Conservation (phyloP, 768 basidiomycete species). For the Kwoniella newhampshirensis region DNA sequence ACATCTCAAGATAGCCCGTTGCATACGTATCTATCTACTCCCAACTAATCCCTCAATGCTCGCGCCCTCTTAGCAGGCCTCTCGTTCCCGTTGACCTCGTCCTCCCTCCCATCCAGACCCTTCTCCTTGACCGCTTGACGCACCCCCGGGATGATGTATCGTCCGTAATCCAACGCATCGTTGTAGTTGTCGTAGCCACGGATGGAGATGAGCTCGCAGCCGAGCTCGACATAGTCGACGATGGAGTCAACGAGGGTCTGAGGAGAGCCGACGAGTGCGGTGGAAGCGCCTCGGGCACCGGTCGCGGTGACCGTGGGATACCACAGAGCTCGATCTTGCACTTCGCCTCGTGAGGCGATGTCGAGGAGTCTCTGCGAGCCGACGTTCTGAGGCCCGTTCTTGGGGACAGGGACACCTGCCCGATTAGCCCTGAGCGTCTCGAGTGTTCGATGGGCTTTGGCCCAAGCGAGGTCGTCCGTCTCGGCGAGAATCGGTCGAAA, state of each 20-base stretch:
- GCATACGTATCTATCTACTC: no score
- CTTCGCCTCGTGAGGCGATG: slow-evolving; percentile 34
- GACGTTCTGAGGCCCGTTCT: slow-evolving; percentile 30
- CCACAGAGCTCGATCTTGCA: slow-evolving; percentile 40
- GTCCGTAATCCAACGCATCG: slow-evolving; percentile 40
- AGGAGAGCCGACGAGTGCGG: slow-evolving; percentile 35
- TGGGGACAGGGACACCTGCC: neutral
- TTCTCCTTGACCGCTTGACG: slow-evolving; percentile 22
- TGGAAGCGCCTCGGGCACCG: slow-evolving; percentile 33
- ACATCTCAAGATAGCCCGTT: no score
- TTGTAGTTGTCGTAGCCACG: slow-evolving; percentile 40
- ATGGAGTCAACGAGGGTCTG: slow-evolving; percentile 41
- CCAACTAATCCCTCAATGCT: slow-evolving; percentile 18
- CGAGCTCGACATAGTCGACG: slow-evolving; percentile 37
- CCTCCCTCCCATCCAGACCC: slow-evolving; percentile 6
- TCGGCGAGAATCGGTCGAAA: slow-evolving; percentile 42
- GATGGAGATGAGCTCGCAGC: slow-evolving; percentile 35
- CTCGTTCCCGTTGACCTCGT: slow-evolving; percentile 5
- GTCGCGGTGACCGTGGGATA: slow-evolving; percentile 41
- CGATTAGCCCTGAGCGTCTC: slow-evolving; percentile 23
- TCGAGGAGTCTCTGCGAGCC: slow-evolving; percentile 40
- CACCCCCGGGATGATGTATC: slow-evolving; percentile 40
- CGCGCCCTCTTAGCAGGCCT: slow-evolving; percentile 13
- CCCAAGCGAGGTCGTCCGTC: slow-evolving; percentile 38
- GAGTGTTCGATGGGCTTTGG: slow-evolving; percentile 32